A percentile compares a stretch with the other conserved stretches of the same genome.
These are phyloP conservation scores for Amborella trichopoda DNA, from an alignment of 164 flowering plant species.

Conservation along the genomic window DNA sequence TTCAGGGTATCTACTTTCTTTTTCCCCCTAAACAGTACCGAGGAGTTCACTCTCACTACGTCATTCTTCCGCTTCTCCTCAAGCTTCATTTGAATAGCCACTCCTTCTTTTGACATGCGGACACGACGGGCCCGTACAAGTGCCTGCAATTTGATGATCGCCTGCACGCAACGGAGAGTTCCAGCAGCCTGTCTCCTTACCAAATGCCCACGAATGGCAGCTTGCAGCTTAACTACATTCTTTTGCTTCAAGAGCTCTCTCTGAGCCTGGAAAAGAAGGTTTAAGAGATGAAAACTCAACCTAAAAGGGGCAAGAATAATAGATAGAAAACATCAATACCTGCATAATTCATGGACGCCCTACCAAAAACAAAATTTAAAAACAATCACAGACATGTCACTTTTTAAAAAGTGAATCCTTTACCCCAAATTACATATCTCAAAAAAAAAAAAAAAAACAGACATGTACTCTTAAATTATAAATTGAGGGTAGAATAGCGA, in stretches of 20 bases:
- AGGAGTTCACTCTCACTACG: not conserved
- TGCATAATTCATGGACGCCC: no score
- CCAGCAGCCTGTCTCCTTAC: slow-evolving; percentile 84
- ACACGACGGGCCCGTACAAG: slow-evolving; percentile 75
- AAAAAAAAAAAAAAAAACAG: no score
- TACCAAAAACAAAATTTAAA: no score
- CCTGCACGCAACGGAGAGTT: slow-evolving; percentile 76
- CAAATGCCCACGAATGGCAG: slow-evolving; percentile 85
- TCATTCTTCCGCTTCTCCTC: slow-evolving; percentile 8
- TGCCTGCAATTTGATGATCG: slow-evolving; percentile 81
- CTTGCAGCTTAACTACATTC: slow-evolving; percentile 74
- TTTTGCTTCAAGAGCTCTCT: slow-evolving; percentile 39
- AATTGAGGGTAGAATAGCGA: not conserved
- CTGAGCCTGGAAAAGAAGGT: slow-evolving; percentile 40
- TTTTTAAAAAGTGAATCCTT: no score
- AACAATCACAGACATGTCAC: no score
- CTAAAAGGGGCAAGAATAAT: not conserved
- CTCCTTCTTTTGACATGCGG: slow-evolving; percentile 18
- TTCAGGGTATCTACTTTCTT: no score
- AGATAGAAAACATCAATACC: not conserved
- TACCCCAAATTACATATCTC: no score
- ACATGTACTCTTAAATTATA: no score
- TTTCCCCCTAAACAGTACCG: not conserved
- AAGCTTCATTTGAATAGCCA: slow-evolving; percentile 14
- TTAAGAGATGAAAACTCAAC: not conserved